Evolutionary conservation across 306 rosid genomes (phyloP).

Genomic region (Rosa multiflora): DNA sequence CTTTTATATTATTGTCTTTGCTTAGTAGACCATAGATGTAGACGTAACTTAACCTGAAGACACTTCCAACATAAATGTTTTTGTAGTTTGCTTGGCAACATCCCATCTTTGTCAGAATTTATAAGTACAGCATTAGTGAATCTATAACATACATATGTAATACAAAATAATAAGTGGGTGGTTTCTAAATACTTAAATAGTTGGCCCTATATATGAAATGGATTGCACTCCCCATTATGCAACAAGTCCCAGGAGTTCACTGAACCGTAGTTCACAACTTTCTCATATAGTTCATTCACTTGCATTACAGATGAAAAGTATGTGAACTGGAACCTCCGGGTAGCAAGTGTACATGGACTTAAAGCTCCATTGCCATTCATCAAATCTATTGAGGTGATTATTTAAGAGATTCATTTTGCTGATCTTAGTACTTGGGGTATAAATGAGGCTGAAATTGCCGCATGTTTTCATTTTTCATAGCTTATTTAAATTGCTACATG

Average conservation of each 20-base stretch:
- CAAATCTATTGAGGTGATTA: slow-evolving; percentile 77
- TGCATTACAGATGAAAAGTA: slow-evolving; percentile 68
- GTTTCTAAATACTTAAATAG: neutral
- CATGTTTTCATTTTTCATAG: neutral
- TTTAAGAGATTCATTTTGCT: slow-evolving; percentile 25
- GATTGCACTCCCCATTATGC: neutral
- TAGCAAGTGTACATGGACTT: slow-evolving; percentile 73
- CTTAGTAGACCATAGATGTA: neutral
- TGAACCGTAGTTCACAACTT: slow-evolving; percentile 10
- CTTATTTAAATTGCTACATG: slow-evolving; percentile 14
- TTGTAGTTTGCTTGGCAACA: neutral
- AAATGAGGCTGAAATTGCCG: neutral
- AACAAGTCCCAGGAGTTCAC: neutral
- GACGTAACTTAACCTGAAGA: neutral
- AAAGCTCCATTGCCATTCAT: slow-evolving; percentile 84
- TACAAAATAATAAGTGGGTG: neutral
- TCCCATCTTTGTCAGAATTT: neutral
- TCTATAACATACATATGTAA: neutral
- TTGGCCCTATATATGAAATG: neutral
- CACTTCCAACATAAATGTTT: neutral
- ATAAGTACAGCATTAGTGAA: neutral
- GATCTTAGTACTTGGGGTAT: neutral
- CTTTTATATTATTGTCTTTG: neutral
- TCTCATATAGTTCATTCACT: slow-evolving; percentile 33
- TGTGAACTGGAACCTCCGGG: slow-evolving; percentile 91